These are phyloP conservation scores for Thielaviopsis punctulata DNA, from an alignment of 2,329 filamentous ascomycete genomes.

Conservation along the genomic window DNA sequence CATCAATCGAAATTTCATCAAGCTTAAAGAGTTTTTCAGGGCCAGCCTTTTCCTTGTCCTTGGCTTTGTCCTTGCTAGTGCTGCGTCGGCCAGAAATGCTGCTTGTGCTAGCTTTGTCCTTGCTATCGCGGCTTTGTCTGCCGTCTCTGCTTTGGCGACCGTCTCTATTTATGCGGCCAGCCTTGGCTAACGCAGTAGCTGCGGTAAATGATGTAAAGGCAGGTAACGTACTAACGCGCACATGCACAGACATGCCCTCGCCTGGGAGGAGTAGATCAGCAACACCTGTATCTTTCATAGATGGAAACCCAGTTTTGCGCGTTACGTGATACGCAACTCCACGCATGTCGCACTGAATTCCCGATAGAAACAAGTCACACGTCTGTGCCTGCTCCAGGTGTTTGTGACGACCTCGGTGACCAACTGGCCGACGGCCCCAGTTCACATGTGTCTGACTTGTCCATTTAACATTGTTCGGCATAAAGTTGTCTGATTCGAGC, in stretches of 20 bases:
- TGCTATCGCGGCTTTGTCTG: neutral
- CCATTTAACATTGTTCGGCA: slow-evolving; percentile 80
- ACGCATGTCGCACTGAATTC: slow-evolving; percentile 79
- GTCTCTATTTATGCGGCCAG: neutral
- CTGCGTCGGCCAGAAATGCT: neutral
- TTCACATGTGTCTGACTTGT: slow-evolving; percentile 87
- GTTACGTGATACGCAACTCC: slow-evolving; percentile 92
- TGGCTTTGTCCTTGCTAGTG: slow-evolving; percentile 27
- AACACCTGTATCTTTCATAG: slow-evolving; percentile 71
- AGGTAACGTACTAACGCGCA: slow-evolving; percentile 39
- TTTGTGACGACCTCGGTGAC: slow-evolving; percentile 67
- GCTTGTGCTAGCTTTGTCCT: neutral
- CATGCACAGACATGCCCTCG: slow-evolving; percentile 77
- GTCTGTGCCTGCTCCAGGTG: slow-evolving; percentile 34
- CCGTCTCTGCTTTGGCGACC: neutral
- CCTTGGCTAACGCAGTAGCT: neutral
- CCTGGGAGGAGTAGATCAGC: slow-evolving; percentile 79
- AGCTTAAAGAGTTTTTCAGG: slow-evolving; percentile 68
- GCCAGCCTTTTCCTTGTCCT: slow-evolving; percentile 40
- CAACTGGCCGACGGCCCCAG: slow-evolving; percentile 78
- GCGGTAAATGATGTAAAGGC: neutral
- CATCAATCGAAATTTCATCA: slow-evolving; percentile 69
- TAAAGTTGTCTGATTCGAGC: slow-evolving; percentile 90
- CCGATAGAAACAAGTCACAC: slow-evolving; percentile 51
- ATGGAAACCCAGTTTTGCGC: slow-evolving; percentile 84